Evolutionary conservation across 345 rosid genomes (phyloP).

Genomic region (Euclidium syriacum): DNA sequence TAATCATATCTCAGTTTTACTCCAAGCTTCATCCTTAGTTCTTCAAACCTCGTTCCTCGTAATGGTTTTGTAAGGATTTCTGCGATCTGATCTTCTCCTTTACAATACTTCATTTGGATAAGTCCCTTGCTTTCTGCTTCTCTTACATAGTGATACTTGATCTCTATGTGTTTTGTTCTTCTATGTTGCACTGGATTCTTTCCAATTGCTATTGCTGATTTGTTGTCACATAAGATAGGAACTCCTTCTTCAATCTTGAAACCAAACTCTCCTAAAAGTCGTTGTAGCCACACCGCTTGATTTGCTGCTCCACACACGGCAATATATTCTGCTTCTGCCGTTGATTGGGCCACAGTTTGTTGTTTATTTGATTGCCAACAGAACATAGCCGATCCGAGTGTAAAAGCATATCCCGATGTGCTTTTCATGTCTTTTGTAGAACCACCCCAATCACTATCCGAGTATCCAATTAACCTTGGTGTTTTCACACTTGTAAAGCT

Average conservation of each 20-base stretch:
- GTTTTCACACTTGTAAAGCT: not conserved
- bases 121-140: not conserved
- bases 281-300: not conserved
- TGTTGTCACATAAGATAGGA: not conserved
- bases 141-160: not conserved
- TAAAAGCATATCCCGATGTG: not conserved
- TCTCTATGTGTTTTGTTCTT: conserved; percentile 2
- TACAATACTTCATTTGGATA: not conserved
- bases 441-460: not conserved
- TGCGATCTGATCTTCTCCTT: not conserved
- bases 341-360: not conserved
- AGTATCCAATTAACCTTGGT: not conserved
- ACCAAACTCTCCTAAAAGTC: not conserved
- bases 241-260: not conserved
- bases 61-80: too few relatives aligned
- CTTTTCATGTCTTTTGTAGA: not conserved
- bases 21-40: not conserved
- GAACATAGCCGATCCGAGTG: not conserved
- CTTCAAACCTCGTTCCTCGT: too few relatives aligned
- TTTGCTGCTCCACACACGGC: not conserved
- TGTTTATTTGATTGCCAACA: not conserved
- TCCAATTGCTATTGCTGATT: not conserved
- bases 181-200: conserved; percentile 13
- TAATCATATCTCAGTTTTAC: not conserved
- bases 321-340: not conserved